Evolutionary conservation across 768 basidiomycete genomes (phyloP).

Genomic region (Trametes cinnabarina): DNA sequence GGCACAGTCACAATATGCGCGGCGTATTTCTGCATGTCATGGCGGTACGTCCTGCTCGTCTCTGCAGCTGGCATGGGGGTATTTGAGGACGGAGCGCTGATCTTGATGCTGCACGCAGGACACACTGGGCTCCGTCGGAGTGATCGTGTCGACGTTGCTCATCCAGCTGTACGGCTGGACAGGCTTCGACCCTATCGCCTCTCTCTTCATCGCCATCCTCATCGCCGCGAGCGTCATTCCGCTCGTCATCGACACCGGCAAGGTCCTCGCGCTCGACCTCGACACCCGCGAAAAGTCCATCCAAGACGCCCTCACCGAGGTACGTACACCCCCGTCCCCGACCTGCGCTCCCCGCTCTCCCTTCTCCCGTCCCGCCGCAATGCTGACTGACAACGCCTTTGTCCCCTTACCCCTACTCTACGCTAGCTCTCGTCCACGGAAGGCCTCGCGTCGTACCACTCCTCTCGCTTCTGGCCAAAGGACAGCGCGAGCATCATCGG

Average conservation of each 20-base stretch:
- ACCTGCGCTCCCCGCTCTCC: too few species aligned
- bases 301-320: constrained; percentile 61
- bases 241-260: constrained; percentile 90
- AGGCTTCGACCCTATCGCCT: constrained; percentile 97
- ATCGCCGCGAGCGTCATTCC: constrained; percentile 96
- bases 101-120: constrained; percentile 49
- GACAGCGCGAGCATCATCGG: constrained; percentile 84
- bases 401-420: background rate
- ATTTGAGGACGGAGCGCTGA: too few species aligned
- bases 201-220: constrained; percentile 90
- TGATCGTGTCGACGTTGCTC: constrained; percentile 93
- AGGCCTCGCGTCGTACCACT: constrained; percentile 77
- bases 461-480: constrained; percentile 94
- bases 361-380: too few species aligned
- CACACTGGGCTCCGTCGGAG: constrained; percentile 94
- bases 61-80: too few species aligned
- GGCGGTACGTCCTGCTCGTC: constrained; percentile 55
- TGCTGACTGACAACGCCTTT: background rate
- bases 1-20: constrained; percentile 98
- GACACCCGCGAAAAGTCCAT: constrained; percentile 58
- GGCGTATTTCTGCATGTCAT: constrained; percentile 98
- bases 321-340: constrained; percentile 39
- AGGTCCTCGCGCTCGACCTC: constrained; percentile 83
- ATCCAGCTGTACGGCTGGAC: constrained; percentile 98
- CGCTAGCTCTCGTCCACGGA: constrained; percentile 68